A percentile compares a stretch with the other conserved stretches of the same genome.
These are phyloP conservation scores for Luffa acutangula DNA, from an alignment of 306 rosid genomes.

Conservation along the genomic window DNA sequence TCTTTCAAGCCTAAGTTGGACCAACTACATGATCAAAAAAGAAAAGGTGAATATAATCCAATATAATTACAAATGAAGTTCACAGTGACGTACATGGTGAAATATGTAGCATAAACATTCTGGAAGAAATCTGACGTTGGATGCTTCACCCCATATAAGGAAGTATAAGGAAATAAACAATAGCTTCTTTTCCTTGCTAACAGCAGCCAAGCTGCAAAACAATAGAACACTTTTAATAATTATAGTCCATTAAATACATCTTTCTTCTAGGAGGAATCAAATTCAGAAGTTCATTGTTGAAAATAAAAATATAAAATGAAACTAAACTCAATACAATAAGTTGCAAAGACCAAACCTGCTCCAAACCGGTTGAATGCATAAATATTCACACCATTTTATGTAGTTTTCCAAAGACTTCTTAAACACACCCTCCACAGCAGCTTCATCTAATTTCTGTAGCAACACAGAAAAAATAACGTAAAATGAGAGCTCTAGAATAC, in stretches of 20 bases:
- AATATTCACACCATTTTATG: constrained; percentile 70
- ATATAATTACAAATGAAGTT: neutral
- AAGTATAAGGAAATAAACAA: constrained; percentile 60
- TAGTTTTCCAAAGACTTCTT: constrained; percentile 77
- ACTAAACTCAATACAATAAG: constrained; percentile 6
- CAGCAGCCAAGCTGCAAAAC: constrained; percentile 47
- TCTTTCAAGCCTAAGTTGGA: neutral
- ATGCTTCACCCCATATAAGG: constrained; percentile 92
- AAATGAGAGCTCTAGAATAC: neutral
- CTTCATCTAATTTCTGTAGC: constrained; percentile 71
- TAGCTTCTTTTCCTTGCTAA: constrained; percentile 63
- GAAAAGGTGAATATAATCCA: constrained; percentile 1
- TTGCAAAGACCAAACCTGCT: constrained; percentile 46
- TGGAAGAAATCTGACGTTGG: constrained; percentile 86
- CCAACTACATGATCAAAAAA: neutral
- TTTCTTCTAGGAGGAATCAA: neutral
- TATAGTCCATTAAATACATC: neutral
- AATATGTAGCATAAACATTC: constrained; percentile 99
- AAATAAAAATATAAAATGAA: constrained; percentile 7
- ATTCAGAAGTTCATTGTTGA: neutral
- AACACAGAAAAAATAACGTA: neutral
- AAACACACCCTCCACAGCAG: constrained; percentile 49
- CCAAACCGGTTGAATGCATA: constrained; percentile 85
- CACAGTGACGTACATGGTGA: constrained; percentile 72
- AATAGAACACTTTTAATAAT: neutral